Base-by-base conservation (phyloP, 129 eudicot genomes). In the Flaveria brownii region DNA sequence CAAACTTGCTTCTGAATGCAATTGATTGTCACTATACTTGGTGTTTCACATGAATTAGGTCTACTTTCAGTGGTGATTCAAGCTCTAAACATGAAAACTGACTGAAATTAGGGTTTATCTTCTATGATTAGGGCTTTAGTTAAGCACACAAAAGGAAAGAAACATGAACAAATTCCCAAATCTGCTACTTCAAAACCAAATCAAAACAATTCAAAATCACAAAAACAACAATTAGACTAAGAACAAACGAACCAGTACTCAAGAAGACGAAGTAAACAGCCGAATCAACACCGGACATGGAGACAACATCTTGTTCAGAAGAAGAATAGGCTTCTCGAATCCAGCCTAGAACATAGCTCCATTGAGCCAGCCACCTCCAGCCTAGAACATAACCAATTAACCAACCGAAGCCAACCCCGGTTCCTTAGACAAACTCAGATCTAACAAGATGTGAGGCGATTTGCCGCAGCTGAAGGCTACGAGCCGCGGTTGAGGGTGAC, bases 191-290 rank as follows among this genome's bases (percentile, higher is more conserved):
- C 22, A 66, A 68, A 25, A 33, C 18, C 71, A 70, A 41, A 78
- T 57, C 46, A 59, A 50, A 72, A 41, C 18, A 17, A 60, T 59
- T 25, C 43, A 13, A 78, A 57, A 59, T 22, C 49, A 57, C 7
- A 0, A 28, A 1, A 28, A 28, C 30, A 28, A 28, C 1, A 28
- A 16, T 54, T 12, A 46, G 47, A 50, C 69, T 1, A 50, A 50
- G 15, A 16, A 52, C 0, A 5, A 1, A 20, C 13, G 55, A 65
- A 92, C 97, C 96, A 52, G 97, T 92, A 69, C 83, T 68, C 70
- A 94, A 80, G 84, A 91, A 94, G 71, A 94, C 92, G 18, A 94
- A 91, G 81, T 91, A 89, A 61, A 91, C 99, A 77, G 99, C 99
- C 54, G 99, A 68, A 84, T 94, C 97, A 66, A 94, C 94, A 55